Evolutionary conservation across 306 rosid species (phyloP).

Genomic region (Rosa lucieae): DNA sequence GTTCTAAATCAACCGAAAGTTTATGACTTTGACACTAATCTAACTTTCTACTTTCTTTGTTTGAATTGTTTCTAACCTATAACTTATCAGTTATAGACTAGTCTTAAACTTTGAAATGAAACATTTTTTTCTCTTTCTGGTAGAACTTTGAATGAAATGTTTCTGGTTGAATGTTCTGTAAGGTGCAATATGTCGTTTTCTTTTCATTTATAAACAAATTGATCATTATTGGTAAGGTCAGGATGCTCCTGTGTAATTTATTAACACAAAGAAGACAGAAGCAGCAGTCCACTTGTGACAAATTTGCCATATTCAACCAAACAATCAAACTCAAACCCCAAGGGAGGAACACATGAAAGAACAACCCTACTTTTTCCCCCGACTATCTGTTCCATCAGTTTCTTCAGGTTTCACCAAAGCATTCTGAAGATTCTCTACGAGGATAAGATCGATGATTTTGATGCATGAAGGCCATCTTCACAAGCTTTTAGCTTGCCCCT

Average conservation of each 20-base stretch:
- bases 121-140: neutral
- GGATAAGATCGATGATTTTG: conserved; percentile 8
- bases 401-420: conserved; percentile 9
- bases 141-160: neutral
- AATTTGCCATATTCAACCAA: conserved; percentile 18
- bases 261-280: conserved; percentile 10
- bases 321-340: conserved; percentile 5
- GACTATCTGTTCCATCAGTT: conserved; percentile 9
- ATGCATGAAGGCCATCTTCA: conserved; percentile 2
- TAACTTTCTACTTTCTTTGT: neutral
- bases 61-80: neutral
- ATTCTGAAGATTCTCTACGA: neutral
- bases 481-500: neutral
- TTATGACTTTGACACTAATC: neutral
- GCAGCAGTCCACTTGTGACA: conserved; percentile 12
- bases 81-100: neutral
- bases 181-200: conserved; percentile 7
- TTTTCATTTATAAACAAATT: neutral
- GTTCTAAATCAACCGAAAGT: neutral
- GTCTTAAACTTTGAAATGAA: neutral
- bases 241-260: neutral
- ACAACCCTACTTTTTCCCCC: neutral
- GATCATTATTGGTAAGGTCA: neutral
- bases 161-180: neutral
- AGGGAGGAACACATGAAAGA: conserved; percentile 16